phyloP scores from a whole-genome alignment of 2,329 filamentous ascomycete genomes.

The Emydomyces testavorans region DNA sequence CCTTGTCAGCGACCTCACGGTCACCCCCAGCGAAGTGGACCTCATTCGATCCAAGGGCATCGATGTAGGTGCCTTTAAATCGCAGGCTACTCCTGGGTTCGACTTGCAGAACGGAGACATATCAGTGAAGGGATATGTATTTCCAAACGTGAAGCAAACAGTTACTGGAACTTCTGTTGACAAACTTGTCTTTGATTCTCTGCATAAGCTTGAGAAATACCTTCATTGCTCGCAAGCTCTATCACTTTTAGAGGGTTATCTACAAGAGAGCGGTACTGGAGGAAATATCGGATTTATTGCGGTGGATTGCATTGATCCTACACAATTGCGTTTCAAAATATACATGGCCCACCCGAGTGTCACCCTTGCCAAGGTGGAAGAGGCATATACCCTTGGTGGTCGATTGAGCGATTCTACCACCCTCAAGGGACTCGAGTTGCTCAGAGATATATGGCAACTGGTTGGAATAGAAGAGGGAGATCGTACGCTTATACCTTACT shows the following conservation, averaged over 20 bases:
- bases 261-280: neutral
- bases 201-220: neutral
- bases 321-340: conserved; percentile 17
- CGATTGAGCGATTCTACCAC: conserved; percentile 12
- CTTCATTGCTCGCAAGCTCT: conserved; percentile 3
- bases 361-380: conserved; percentile 10
- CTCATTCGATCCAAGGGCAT: conserved; percentile 3
- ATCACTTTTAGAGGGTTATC: conserved; percentile 9
- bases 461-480: conserved; percentile 8
- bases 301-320: conserved; percentile 17
- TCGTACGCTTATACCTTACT: conserved; percentile 1
- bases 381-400: conserved; percentile 19
- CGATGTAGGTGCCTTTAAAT: conserved; percentile 11
- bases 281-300: conserved; percentile 13
- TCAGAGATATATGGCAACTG: conserved; percentile 15
- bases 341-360: conserved; percentile 17
- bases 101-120: conserved; percentile 14
- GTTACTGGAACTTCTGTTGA: conserved; percentile 9
- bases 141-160: conserved; percentile 16
- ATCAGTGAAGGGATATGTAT: conserved; percentile 18
- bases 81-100: conserved; percentile 17
- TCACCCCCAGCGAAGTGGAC: conserved; percentile 9
- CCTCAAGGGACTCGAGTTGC: conserved; percentile 12
- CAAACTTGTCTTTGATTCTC: conserved; percentile 6
- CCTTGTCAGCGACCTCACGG: neutral